Evolutionary conservation across 345 rosid genomes (phyloP).

Genomic region (Cochlearia excelsa): DNA sequence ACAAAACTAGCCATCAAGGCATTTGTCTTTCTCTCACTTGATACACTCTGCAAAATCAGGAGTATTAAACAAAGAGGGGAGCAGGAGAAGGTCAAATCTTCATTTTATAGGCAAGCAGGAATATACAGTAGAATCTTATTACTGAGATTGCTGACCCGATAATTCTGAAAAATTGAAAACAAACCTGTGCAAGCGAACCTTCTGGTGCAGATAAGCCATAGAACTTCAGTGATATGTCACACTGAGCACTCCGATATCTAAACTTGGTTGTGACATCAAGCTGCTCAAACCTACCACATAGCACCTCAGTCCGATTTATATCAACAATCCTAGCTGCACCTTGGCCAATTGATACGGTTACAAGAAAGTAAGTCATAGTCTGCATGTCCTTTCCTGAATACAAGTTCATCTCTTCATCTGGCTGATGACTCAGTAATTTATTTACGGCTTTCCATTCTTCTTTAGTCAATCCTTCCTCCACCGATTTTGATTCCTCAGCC

Average conservation of each 20-base stretch:
- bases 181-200: slow-evolving; percentile 97
- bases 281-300: slow-evolving; percentile 93
- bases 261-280: slow-evolving; percentile 78
- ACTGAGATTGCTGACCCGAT: slow-evolving; percentile 9
- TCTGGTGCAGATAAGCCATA: slow-evolving; percentile 97
- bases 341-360: slow-evolving; percentile 71
- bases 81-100: slow-evolving; percentile 28
- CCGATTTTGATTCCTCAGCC: slow-evolving; percentile 45
- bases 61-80: slow-evolving; percentile 21
- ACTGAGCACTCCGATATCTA: slow-evolving; percentile 67
- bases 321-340: slow-evolving; percentile 85
- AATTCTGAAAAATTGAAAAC: slow-evolving; percentile 30
- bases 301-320: slow-evolving; percentile 62
- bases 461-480: slow-evolving; percentile 73
- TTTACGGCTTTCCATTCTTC: slow-evolving; percentile 97
- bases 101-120: slow-evolving; percentile 16
- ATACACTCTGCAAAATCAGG: slow-evolving; percentile 71
- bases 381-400: slow-evolving; percentile 80
- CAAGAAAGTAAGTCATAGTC: slow-evolving; percentile 71
- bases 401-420: slow-evolving; percentile 60
- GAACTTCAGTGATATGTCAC: slow-evolving; percentile 70
- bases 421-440: slow-evolving; percentile 86
- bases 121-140: not conserved
- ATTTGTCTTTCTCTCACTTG: slow-evolving; percentile 84
- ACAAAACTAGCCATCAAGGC: slow-evolving; percentile 91